Percentiles rank a stretch among this genome's conserved stretches.
Conservation (phyloP, 257 asterid species). For the Solanum habrochaites region DNA sequence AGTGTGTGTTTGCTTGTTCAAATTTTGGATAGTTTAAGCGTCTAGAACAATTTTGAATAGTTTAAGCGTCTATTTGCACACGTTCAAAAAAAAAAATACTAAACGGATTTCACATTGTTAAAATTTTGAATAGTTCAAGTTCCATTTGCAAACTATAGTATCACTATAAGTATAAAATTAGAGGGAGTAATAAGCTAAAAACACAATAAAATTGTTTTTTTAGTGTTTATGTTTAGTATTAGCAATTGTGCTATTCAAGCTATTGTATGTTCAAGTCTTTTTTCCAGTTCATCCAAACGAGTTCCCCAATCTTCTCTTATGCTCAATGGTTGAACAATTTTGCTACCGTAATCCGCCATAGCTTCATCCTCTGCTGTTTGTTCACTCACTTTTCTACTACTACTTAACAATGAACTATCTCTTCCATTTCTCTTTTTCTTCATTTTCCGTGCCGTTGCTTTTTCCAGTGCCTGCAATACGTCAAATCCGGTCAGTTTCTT, state of each 20-base stretch:
- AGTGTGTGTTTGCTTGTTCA: background rate
- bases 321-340: constrained; percentile 8
- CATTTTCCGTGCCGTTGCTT: constrained; percentile 23
- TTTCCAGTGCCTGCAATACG: constrained; percentile 38
- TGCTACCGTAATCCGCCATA: background rate
- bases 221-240: background rate
- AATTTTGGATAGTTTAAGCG: background rate
- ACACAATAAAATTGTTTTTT: background rate
- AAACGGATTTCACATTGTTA: background rate
- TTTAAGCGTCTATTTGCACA: background rate
- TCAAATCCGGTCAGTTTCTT: constrained; percentile 39
- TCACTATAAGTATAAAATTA: too few species aligned
- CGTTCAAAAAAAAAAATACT: background rate
- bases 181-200: background rate
- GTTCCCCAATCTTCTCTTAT: constrained; percentile 37
- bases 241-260: background rate
- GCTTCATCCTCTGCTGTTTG: background rate
- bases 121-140: too few species aligned
- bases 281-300: constrained; percentile 35
- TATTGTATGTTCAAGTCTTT: constrained; percentile 10
- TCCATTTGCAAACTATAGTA: too few species aligned
- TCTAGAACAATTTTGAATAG: background rate
- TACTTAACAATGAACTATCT: background rate
- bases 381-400: background rate
- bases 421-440: constrained; percentile 4